Percentiles rank a stretch among this genome's conserved stretches.
Evolutionary conservation across 139 green algal species (phyloP).

Genomic region (Nannochloris sp.): DNA sequence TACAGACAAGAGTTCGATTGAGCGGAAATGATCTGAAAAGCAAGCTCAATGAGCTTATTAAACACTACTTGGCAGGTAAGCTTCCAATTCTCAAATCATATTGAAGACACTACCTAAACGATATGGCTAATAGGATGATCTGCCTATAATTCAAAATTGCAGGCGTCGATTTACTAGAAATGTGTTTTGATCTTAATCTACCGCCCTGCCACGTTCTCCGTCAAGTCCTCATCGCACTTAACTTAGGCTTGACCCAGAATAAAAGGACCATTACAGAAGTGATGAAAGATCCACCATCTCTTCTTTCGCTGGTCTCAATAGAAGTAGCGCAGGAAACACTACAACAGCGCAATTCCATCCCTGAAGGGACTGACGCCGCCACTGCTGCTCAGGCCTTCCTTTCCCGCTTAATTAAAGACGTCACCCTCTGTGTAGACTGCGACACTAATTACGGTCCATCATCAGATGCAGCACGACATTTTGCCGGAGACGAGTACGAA

Average conservation of each 20-base stretch:
- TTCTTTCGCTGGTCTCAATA: not conserved
- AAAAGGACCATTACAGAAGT: constrained; percentile 25
- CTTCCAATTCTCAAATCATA: too few relatives aligned
- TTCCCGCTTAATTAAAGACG: constrained; percentile 4
- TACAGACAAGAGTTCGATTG: constrained; percentile 49
- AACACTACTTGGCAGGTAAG: constrained; percentile 36
- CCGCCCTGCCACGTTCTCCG: constrained; percentile 66
- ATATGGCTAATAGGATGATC: too few relatives aligned
- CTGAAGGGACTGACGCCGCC: not conserved
- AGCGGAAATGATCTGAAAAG: constrained; percentile 49
- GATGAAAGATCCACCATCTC: constrained; percentile 21
- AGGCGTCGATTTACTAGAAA: constrained; percentile 57
- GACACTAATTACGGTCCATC: not conserved
- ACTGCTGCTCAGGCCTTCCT: not conserved
- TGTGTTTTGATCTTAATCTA: constrained; percentile 52
- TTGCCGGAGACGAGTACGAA: constrained; percentile 64
- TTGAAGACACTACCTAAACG: too few relatives aligned
- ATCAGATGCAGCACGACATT: constrained; percentile 7
- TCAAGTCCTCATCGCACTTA: constrained; percentile 36
- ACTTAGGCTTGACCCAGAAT: constrained; percentile 6
- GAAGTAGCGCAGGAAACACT: not conserved
- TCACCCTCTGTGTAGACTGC: constrained; percentile 4
- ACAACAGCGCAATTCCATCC: not conserved
- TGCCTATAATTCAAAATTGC: too few relatives aligned
- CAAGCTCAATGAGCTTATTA: constrained; percentile 6